phyloP scores from a whole-genome alignment of 106 monocot species.

The Dendrobium huoshanense region DNA sequence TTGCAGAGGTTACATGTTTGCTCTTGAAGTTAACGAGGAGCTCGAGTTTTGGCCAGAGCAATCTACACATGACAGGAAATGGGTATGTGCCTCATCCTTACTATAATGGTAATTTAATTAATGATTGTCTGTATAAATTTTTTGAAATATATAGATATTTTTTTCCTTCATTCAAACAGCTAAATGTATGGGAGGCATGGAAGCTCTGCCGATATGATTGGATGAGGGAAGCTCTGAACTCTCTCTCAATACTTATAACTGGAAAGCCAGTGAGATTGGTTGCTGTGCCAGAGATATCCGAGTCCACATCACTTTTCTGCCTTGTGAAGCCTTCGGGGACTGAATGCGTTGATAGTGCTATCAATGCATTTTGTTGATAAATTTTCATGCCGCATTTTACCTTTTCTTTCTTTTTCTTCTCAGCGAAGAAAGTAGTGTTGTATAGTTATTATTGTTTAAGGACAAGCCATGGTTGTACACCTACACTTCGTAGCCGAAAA shows the following conservation, averaged over 20 bases:
- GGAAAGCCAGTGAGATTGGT: not conserved
- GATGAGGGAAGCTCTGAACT: constrained; percentile 64
- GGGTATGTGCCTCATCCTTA: constrained; percentile 24
- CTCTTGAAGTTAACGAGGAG: constrained; percentile 53
- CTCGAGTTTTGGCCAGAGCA: constrained; percentile 54
- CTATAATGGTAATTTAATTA: not conserved
- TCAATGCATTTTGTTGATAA: constrained; percentile 32
- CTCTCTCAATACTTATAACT: constrained; percentile 16
- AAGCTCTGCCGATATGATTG: constrained; percentile 65
- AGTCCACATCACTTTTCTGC: constrained; percentile 10
- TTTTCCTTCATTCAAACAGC: constrained; percentile 14
- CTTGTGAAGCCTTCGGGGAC: constrained; percentile 14
- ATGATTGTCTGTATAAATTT: not conserved
- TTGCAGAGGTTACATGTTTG: constrained; percentile 59
- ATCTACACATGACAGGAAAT: constrained; percentile 36
- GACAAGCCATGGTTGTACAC: too few relatives aligned
- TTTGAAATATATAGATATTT: not conserved
- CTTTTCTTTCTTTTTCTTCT: too few relatives aligned
- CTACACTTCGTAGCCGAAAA: too few relatives aligned
- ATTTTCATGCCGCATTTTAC: not conserved
- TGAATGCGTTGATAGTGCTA: constrained; percentile 21
- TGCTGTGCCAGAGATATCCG: constrained; percentile 13
- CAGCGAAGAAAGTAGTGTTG: too few relatives aligned
- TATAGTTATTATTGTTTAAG: too few relatives aligned
- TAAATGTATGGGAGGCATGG: constrained; percentile 39